A percentile compares a stretch with the other conserved stretches of the same genome.
phyloP scores from a whole-genome alignment of 23 red algal species.

The Cyanidioschyzon merolae region DNA sequence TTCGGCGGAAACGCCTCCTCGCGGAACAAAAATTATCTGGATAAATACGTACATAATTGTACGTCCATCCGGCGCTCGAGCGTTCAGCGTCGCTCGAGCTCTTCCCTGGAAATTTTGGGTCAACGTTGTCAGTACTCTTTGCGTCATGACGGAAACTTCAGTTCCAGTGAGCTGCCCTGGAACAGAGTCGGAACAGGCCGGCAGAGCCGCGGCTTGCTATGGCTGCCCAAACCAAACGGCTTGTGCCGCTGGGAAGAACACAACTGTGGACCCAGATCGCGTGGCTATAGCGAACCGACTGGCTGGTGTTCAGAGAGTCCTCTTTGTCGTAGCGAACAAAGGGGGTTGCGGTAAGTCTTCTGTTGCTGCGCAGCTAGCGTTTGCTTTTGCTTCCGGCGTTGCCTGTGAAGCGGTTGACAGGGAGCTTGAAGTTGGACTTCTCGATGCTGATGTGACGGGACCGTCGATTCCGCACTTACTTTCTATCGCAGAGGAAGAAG shows the following conservation, averaged over 20 bases:
- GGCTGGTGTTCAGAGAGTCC: conserved; percentile 37
- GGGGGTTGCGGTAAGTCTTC: conserved; percentile 92
- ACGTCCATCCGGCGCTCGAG: too few species aligned
- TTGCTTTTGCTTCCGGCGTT: conserved; percentile 24
- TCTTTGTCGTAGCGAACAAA: conserved; percentile 83
- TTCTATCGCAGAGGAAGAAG: conserved; percentile 50
- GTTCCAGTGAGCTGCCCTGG: conserved; percentile 59
- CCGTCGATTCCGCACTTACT: conserved; percentile 76
- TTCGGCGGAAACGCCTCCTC: too few species aligned
- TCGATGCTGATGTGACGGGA: conserved; percentile 92
- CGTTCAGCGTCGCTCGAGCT: too few species aligned
- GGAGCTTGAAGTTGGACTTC: conserved; percentile 37
- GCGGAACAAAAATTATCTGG: too few species aligned
- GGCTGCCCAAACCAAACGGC: conserved; percentile 80
- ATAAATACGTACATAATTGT: too few species aligned
- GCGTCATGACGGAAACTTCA: neutral
- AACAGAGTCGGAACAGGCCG: conserved; percentile 38
- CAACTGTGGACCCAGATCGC: conserved; percentile 29
- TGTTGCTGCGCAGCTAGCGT: conserved; percentile 53
- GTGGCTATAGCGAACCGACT: conserved; percentile 28
- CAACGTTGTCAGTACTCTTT: too few species aligned
- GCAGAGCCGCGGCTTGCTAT: conserved; percentile 43
- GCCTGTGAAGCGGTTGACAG: neutral
- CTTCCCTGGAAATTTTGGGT: too few species aligned
- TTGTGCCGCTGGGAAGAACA: conserved; percentile 56